Evolutionary conservation across 2,329 filamentous ascomycete species (phyloP).

Genomic region (Neofusicoccum sp.): DNA sequence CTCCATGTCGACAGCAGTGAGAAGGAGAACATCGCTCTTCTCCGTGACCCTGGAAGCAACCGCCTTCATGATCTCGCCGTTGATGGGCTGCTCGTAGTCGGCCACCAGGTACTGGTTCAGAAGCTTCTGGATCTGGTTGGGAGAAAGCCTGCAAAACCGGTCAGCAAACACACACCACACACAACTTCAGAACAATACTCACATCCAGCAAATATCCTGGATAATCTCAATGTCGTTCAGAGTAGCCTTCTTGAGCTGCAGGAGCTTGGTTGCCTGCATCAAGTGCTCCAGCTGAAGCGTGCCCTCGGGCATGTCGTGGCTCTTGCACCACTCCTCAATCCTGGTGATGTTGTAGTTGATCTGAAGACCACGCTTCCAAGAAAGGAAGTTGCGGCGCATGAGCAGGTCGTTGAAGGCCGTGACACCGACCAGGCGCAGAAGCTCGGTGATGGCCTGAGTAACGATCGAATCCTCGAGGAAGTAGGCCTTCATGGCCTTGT

Average conservation of each 20-base stretch:
- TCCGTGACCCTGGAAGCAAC: constrained; percentile 95
- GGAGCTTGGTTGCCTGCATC: constrained; percentile 98
- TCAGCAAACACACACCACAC: constrained; percentile 48
- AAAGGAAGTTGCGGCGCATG: constrained; percentile 97
- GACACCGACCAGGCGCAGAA: constrained; percentile 88
- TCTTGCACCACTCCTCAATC: constrained; percentile 99
- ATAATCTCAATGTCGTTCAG: constrained; percentile 99
- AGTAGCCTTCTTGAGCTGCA: constrained; percentile 98
- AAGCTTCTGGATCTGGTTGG: constrained; percentile 98
- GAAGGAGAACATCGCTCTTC: constrained; percentile 92
- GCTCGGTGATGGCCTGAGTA: constrained; percentile 90
- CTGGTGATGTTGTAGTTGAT: constrained; percentile 99
- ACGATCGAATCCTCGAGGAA: constrained; percentile 96
- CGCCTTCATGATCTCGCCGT: constrained; percentile 99
- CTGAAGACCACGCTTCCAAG: constrained; percentile 97
- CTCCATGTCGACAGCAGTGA: constrained; percentile 97
- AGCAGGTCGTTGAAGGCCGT: constrained; percentile 98
- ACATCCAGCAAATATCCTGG: constrained; percentile 99
- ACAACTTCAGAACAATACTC: not conserved
- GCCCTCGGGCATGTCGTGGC: constrained; percentile 98
- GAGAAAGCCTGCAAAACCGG: constrained; percentile 59
- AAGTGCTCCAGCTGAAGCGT: constrained; percentile 96
- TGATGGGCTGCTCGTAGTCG: constrained; percentile 98
- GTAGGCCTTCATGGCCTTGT: constrained; percentile 98
- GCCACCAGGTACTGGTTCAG: constrained; percentile 98